These are phyloP conservation scores for Aspergillus sclerotioniger DNA, from an alignment of 495 filamentous ascomycete species.

Conservation along the genomic window DNA sequence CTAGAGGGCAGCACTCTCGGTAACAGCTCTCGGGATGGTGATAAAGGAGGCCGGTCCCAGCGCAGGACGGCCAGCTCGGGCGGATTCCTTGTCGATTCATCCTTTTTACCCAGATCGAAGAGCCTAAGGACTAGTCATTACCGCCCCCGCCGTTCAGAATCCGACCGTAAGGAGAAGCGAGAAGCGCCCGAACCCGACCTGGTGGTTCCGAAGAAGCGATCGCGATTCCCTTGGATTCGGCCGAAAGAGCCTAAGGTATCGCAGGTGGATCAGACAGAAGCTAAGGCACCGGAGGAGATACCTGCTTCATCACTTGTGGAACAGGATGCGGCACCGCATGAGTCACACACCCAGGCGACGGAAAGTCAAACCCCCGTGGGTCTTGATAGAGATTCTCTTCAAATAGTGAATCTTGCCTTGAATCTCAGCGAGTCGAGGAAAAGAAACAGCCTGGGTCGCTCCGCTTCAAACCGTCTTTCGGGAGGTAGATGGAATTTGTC, in stretches of 20 bases:
- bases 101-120: slow-evolving; percentile 31
- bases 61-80: slow-evolving; percentile 40
- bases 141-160: slow-evolving; percentile 27
- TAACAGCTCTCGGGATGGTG: slow-evolving; percentile 40
- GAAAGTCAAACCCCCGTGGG: slow-evolving; percentile 26
- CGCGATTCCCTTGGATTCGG: slow-evolving; percentile 39
- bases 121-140: slow-evolving; percentile 28
- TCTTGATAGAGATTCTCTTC: slow-evolving; percentile 70
- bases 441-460: slow-evolving; percentile 40
- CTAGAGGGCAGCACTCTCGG: slow-evolving; percentile 43
- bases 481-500: slow-evolving; percentile 55
- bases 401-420: slow-evolving; percentile 88
- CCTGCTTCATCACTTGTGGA: neutral
- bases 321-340: slow-evolving; percentile 4
- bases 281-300: neutral
- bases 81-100: slow-evolving; percentile 46
- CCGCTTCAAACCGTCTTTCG: slow-evolving; percentile 24
- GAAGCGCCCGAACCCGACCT: slow-evolving; percentile 31
- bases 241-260: slow-evolving; percentile 31
- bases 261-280: slow-evolving; percentile 11
- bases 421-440: slow-evolving; percentile 82
- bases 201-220: slow-evolving; percentile 38
- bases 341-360: slow-evolving; percentile 12
- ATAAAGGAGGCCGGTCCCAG: slow-evolving; percentile 25
- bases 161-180: slow-evolving; percentile 32